Evolutionary conservation across 2,329 filamentous ascomycete species (phyloP), one percentile per base, ranked within the genome.

Genomic region (Sclerotinia minor): DNA sequence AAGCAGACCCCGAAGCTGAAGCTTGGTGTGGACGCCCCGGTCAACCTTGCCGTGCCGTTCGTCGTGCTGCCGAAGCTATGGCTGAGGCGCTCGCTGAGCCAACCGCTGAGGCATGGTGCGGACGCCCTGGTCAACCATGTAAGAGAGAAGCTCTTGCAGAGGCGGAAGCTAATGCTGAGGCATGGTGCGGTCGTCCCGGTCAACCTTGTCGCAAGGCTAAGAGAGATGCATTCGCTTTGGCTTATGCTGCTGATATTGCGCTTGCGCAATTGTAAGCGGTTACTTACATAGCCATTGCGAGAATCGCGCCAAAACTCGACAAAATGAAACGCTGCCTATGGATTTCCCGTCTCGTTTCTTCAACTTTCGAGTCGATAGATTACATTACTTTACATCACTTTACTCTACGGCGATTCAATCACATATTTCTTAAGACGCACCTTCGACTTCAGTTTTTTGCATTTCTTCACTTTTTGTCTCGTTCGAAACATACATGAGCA

Each of bases 181-280:
- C 70, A 8, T 47, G 55, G 26, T 74, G 73, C 45, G 68, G 68
- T 29, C 55, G 54, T 15, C 65, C 66, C 19, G 73, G 71, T 15
- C 68, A 72, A 63, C 58, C 66, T 45, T 73, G 72, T 26, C 64
- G 68, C n/a, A 74, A 74, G 63, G 70, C 69, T 2, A 68, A 69
- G 53, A 58, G 69, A 60, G 55, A 70, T 66, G 67, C 69, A 26
- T 53, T 50, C 21, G 70, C 69, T 32, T 38, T 69, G 26, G 69
- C 70, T 5, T 60, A 69, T 44, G 71, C 71, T 54, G 70, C 67
- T 45, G 68, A 71, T 53, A 24, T 68, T 44, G 65, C 58, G 52
- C 67, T 71, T 53, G 24, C 17, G 24, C 57, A 67, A 32, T 52
- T 71, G 15, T 71, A 69, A 59, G 55, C 19, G 41, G 57, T 9